A percentile compares a stretch with the other conserved stretches of the same genome.
These are phyloP conservation scores for Penicillium antarcticum DNA, from an alignment of 495 filamentous ascomycete genomes.

Conservation along the genomic window DNA sequence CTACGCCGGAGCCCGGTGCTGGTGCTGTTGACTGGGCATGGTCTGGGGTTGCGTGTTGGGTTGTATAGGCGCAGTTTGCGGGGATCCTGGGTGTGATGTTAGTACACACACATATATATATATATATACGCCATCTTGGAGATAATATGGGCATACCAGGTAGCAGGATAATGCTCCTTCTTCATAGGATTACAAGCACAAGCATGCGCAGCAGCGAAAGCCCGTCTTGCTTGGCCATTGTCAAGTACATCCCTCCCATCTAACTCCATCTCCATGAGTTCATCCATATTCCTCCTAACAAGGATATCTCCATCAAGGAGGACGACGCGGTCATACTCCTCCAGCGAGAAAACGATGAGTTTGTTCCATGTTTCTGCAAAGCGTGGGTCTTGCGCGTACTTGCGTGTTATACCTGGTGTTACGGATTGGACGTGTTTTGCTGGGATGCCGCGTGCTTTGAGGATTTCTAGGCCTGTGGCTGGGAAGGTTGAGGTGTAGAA, in stretches of 20 bases:
- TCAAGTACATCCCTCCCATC: constrained; percentile 43
- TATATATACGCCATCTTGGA: not conserved
- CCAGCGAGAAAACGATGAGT: constrained; percentile 65
- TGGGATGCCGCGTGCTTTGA: constrained; percentile 19
- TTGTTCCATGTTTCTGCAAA: constrained; percentile 86
- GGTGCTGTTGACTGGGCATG: constrained; percentile 54
- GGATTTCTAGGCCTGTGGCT: constrained; percentile 16
- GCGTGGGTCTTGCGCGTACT: constrained; percentile 54
- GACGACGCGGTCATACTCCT: constrained; percentile 68
- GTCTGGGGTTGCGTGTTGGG: constrained; percentile 55
- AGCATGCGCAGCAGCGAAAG: constrained; percentile 71
- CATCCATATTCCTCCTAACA: constrained; percentile 73
- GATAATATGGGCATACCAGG: constrained; percentile 49
- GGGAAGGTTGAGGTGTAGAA: constrained; percentile 29
- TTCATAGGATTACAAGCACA: constrained; percentile 78
- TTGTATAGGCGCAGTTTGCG: constrained; percentile 70
- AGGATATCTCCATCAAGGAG: constrained; percentile 82
- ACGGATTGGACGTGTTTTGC: constrained; percentile 17
- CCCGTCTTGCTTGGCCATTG: constrained; percentile 46
- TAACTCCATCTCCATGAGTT: constrained; percentile 71
- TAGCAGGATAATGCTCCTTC: constrained; percentile 65
- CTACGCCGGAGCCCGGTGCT: constrained; percentile 49
- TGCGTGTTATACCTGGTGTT: constrained; percentile 8
- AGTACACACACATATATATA: not conserved
- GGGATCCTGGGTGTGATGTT: constrained; percentile 47